These are phyloP conservation scores for Poteriospumella lacustris DNA, from an alignment of 108 stramenopile species.

Conservation along the genomic window DNA sequence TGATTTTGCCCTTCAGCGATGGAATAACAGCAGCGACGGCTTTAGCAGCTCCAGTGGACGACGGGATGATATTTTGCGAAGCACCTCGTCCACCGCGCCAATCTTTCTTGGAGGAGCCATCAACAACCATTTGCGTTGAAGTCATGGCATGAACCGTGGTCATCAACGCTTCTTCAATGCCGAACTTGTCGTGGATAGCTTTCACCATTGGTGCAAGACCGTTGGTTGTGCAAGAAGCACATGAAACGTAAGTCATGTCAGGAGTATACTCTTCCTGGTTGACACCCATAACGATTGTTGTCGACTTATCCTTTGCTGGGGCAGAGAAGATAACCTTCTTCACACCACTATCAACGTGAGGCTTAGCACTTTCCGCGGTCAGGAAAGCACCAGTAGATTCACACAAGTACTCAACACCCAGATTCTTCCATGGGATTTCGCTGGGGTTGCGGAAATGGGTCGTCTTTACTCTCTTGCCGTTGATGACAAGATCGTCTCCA, in stretches of 20 bases:
- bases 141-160: constrained; percentile 99
- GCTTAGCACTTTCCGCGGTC: constrained; percentile 83
- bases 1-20: constrained; percentile 91
- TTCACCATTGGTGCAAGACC: constrained; percentile 98
- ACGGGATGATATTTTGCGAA: constrained; percentile 98
- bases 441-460: constrained; percentile 89
- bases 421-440: constrained; percentile 87
- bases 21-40: constrained; percentile 99
- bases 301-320: constrained; percentile 98
- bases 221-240: constrained; percentile 99
- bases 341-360: constrained; percentile 95
- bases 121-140: constrained; percentile 97
- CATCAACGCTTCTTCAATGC: constrained; percentile 97
- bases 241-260: constrained; percentile 90
- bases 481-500: constrained; percentile 90
- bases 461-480: constrained; percentile 86
- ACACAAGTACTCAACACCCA: constrained; percentile 94
- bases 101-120: constrained; percentile 98
- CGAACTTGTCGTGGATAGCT: constrained; percentile 94
- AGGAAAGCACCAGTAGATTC: constrained; percentile 99
- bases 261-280: constrained; percentile 87
- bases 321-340: constrained; percentile 99
- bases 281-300: constrained; percentile 97
- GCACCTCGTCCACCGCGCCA: constrained; percentile 99
- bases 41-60: constrained; percentile 99